phyloP scores from a whole-genome alignment of 2,329 filamentous ascomycete species.

The Cryphonectria naterciae region DNA sequence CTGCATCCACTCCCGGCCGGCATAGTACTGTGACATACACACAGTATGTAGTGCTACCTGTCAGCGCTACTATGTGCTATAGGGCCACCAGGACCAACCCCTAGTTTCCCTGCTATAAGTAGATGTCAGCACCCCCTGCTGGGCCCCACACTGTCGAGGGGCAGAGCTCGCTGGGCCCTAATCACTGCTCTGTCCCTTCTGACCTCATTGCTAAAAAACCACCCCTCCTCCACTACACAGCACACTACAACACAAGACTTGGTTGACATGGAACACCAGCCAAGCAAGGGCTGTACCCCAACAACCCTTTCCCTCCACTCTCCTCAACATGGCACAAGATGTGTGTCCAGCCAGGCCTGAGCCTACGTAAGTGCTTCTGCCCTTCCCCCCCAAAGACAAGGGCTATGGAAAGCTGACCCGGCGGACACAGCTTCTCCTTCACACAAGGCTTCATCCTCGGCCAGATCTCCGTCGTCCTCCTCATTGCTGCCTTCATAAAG shows the following conservation, averaged over 20 bases:
- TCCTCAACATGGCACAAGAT: conserved; percentile 44
- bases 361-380: conserved; percentile 47
- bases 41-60: not conserved
- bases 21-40: not conserved
- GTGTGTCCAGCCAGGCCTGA: conserved; percentile 48
- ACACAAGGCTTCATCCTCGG: conserved; percentile 92
- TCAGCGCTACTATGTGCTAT: not conserved
- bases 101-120: not conserved
- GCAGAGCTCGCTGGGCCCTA: not conserved
- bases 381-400: not conserved
- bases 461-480: conserved; percentile 86
- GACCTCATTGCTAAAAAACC: conserved; percentile 24
- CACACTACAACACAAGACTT: too few species aligned
- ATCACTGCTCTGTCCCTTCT: conserved; percentile 9
- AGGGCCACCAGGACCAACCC: too few species aligned
- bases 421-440: conserved; percentile 72
- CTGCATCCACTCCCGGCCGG: conserved; percentile 25
- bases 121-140: not conserved
- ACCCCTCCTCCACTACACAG: too few species aligned
- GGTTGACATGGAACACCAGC: not conserved
- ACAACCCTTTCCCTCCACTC: not conserved
- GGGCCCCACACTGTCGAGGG: not conserved
- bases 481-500: conserved; percentile 95
- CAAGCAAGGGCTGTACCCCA: not conserved
- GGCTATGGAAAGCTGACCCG: conserved; percentile 11